Evolutionary conservation across 1,139 yeast species (phyloP), one percentile per base, ranked within the genome.

Genomic region (Lodderomyces metapsilosis): DNA sequence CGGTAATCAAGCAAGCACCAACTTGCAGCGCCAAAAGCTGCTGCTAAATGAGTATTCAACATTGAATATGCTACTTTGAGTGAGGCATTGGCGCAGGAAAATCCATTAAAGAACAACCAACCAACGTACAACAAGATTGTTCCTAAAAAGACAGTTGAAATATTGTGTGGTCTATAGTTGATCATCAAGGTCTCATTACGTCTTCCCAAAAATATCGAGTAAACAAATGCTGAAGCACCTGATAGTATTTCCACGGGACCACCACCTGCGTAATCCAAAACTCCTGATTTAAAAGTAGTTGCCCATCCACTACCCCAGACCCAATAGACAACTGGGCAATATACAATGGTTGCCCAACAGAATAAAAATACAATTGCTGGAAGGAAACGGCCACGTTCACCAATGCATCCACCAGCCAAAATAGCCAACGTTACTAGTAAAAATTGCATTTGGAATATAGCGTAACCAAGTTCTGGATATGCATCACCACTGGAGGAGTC

Each of bases 251-350:
- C 98, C 34, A 92, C 96, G 1, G 97, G 96, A 0, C 98, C 98
- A 41, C 97, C 97, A 31, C 98, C 98, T 24, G 98, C 98, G 62
- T 88, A 92, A 61, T 92, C 98, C 44, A 91, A 71, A 1, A 84
- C 98, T 15, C 96, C 96, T 78, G 96, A 91, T 53, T 78, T 74
- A 63, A 72, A 78, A 12, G 50, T 45, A 35, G 68, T 58, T 32
- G 96, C 96, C 98, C 98, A 92, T 34, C 98, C 98, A 36, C 83
- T 82, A 45, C 89, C 85, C 98, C 98, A 92, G 44, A 88, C 82
- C 97, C 98, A 91, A 65, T 82, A 87, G 4, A 92, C 94, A 17
- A 92, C 78, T 0, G 98, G 98, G 61, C 95, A 86, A 64, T 91
- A 92, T 12, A 89, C 98, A 5, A 88, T 57, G 1, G 98, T 91